Conservation (phyloP, 2,329 filamentous ascomycete genomes). For the Mariannaea sp. region DNA sequence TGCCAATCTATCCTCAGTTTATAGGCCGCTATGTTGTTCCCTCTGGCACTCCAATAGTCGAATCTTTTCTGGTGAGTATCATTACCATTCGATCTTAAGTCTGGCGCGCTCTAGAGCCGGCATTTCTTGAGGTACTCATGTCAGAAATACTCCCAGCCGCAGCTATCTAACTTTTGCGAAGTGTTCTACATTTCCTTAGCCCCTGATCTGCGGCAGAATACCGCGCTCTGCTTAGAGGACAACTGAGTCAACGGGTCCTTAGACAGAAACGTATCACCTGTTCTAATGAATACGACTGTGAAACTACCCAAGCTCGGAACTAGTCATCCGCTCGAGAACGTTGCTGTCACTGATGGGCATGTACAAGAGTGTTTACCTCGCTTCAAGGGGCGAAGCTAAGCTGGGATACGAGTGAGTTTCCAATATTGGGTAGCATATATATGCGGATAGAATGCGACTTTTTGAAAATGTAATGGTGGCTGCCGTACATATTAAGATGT, state of each 20-base stretch:
- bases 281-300: conserved; percentile 47
- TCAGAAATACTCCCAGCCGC: conserved; percentile 55
- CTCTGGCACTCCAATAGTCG: conserved; percentile 66
- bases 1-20: conserved; percentile 59
- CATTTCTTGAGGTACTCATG: conserved; percentile 54
- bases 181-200: conserved; percentile 46
- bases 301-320: conserved; percentile 48
- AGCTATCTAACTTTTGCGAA: conserved; percentile 49
- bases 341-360: conserved; percentile 53
- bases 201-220: no score
- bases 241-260: conserved; percentile 42
- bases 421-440: conserved; percentile 51
- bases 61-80: conserved; percentile 59
- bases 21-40: conserved; percentile 56
- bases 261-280: conserved; percentile 36
- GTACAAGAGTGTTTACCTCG: conserved; percentile 56
- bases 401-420: conserved; percentile 52
- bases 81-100: conserved; percentile 58
- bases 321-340: background rate
- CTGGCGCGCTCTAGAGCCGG: conserved; percentile 57
- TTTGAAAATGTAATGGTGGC: background rate
- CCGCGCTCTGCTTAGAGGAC: conserved; percentile 32
- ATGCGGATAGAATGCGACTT: conserved; percentile 40
- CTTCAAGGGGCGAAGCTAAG: conserved; percentile 53
- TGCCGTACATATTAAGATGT: no score